These are phyloP conservation scores for Clarireedia monteithiana DNA, from an alignment of 2,329 filamentous ascomycete genomes.

Conservation along the genomic window DNA sequence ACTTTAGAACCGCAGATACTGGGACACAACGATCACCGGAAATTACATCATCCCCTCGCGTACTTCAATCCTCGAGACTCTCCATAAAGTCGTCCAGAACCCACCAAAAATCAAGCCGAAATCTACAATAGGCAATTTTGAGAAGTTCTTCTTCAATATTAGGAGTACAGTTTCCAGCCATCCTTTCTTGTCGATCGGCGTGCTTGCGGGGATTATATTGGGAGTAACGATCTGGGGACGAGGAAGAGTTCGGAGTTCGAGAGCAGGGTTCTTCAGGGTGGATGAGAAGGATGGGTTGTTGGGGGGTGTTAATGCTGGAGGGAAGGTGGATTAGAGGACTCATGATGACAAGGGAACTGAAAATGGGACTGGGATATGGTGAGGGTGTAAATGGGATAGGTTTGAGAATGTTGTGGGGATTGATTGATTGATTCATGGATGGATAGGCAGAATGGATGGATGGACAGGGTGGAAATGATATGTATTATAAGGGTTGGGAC, in stretches of 20 bases:
- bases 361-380: not conserved
- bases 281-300: constrained; percentile 61
- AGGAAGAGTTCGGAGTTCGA: constrained; percentile 42
- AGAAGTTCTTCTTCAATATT: constrained; percentile 64
- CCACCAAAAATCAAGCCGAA: constrained; percentile 64
- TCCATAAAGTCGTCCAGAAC: constrained; percentile 41
- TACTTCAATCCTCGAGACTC: constrained; percentile 32
- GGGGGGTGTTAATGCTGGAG: constrained; percentile 39
- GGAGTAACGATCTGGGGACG: constrained; percentile 46
- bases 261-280: constrained; percentile 53
- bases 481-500: constrained; percentile 10
- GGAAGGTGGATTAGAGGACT: constrained; percentile 41
- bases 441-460: not conserved
- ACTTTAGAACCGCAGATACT: constrained; percentile 77
- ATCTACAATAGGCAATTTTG: constrained; percentile 64
- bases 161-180: constrained; percentile 50
- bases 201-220: constrained; percentile 49
- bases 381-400: not conserved
- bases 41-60: constrained; percentile 85
- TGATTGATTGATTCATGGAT: constrained; percentile 1
- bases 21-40: constrained; percentile 85
- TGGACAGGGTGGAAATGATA: constrained; percentile 12
- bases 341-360: not conserved
- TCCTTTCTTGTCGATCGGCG: constrained; percentile 49
- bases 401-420: not conserved